These are phyloP conservation scores for Pichia terricola DNA, from an alignment of 1,139 yeast genomes.

Conservation along the genomic window DNA sequence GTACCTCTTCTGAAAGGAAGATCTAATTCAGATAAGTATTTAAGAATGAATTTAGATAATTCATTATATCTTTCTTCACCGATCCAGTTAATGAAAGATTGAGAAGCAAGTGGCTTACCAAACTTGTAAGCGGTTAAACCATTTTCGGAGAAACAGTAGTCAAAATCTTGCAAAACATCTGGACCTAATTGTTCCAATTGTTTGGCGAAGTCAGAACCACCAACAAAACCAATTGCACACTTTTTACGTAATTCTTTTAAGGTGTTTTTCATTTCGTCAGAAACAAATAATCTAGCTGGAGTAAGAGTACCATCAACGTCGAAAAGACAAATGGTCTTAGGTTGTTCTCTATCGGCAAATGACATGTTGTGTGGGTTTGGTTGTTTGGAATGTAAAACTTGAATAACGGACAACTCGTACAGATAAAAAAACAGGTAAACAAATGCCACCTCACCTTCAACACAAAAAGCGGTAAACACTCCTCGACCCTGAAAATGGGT, in stretches of 20 bases:
- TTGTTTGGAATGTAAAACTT: neutral
- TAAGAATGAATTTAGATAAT: conserved; percentile 75
- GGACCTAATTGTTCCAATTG: conserved; percentile 94
- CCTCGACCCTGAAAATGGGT: too few species aligned
- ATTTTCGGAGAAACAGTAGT: conserved; percentile 93
- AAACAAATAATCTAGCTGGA: conserved; percentile 82
- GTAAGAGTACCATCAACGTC: conserved; percentile 98
- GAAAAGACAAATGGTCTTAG: conserved; percentile 66
- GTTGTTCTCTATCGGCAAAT: conserved; percentile 43
- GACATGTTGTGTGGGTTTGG: conserved; percentile 29
- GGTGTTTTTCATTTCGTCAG: conserved; percentile 70
- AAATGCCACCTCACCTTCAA: neutral
- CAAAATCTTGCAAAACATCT: conserved; percentile 69
- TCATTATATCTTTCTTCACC: conserved; percentile 93
- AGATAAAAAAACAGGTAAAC: neutral
- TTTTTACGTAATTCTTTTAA: conserved; percentile 74
- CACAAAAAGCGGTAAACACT: too few species aligned
- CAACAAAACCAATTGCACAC: conserved; percentile 94
- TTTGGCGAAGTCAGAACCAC: conserved; percentile 92
- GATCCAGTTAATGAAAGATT: conserved; percentile 88
- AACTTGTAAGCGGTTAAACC: conserved; percentile 94
- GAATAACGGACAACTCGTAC: neutral
- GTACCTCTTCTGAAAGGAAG: conserved; percentile 96
- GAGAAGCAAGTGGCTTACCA: conserved; percentile 82
- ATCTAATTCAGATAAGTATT: conserved; percentile 77